Evolutionary conservation across 2,329 filamentous ascomycete species (phyloP), one percentile per base, ranked within the genome.

Genomic region (Didymella segeticola): DNA sequence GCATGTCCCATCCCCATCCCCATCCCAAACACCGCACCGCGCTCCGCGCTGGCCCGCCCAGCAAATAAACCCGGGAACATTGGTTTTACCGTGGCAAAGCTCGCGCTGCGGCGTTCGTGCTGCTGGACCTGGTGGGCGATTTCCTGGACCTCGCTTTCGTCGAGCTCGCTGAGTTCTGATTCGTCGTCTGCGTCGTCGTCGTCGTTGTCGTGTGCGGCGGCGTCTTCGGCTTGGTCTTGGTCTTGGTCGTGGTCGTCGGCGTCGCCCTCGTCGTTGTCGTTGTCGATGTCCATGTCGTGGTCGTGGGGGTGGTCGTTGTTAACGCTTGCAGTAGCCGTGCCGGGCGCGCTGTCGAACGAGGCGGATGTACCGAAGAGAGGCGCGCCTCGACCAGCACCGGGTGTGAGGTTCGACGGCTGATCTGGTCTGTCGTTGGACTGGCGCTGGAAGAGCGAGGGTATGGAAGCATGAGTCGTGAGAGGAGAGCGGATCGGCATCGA

Each of bases 151-250:
- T 75, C 72, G 2, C 64, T 68, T 30, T 80, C 78, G 46, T 80
- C 79, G 11, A 82, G 70, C 63, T 83, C 81, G 51, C 79, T 82
- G 2, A 84, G 69, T 67, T 84, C 82, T 57, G 79, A 82, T 57
- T 82, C 80, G 53, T 82, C 80, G 63, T 82, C 81, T 0, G 80
- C 80, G 58, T 74, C 77, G 56, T 47, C 45, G 11, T 38, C 34
- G 59, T 83, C 82, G 17, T 41, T 9, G 1, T 46, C 34, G 15
- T 53, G 25, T 60, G 83, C 82, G 17, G 33, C 11, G n/a, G n/a
- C n/a, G n/a, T 29, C 41, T 60, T 83, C 82, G 17, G 33, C 11
- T 1, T 46, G 26, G 14, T 56, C 36, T 7, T 37, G 15, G 14
- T 53, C 26, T 9, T 77, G 73, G 12, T 69, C 71, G 31, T 70